Evolutionary conservation across 768 basidiomycete species (phyloP), one percentile per base, ranked within the genome.

Genomic region (Mycena pura): DNA sequence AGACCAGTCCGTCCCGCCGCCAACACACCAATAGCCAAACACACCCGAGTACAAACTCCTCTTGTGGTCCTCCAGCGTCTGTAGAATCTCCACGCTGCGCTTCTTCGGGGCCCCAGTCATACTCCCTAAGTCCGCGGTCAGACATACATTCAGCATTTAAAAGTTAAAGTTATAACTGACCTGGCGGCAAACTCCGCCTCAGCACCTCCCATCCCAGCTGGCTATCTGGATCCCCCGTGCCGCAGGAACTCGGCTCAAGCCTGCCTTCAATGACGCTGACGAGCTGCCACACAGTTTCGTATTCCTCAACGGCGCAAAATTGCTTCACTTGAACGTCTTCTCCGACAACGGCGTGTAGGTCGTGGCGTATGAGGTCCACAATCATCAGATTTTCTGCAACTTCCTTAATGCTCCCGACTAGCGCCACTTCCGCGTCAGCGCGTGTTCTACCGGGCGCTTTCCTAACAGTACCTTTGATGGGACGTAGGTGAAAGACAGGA

Each of bases 61-160:
- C 45, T 88, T 83, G 39, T 81, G 73, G 44, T 82, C 83, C 73
- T 98, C 96, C 3, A 97, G 82, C 0, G 79, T 80, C 62, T 92
- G 91, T 8, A 99, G 81, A 32, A 99, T 89, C 74, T 97, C 92
- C 8, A 97, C 89, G 56, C 92, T 93, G 29, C 96, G 88, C 68
- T 96, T 90, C 78, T 98, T 99, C 0, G 96, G 96, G 0, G 96
- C 96, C 32, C 96, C 96, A 2, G 96, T 98, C 96, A 99, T 99
- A 60, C 93, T 95, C 1, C 95, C 94, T 95, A 61, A 41, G 44
- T 8, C 32, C 15, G 36, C 24, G 45, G 21, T 52, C 34, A 44
- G 41, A 22, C 29, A 41, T n/a, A n/a, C 40, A 25, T 49, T 52
- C 17, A 34, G 28, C 17, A 58, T 3, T 55, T n/a, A n/a, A n/a